Conservation (phyloP, 768 basidiomycete genomes). For the Pisolithus microcarpus region DNA sequence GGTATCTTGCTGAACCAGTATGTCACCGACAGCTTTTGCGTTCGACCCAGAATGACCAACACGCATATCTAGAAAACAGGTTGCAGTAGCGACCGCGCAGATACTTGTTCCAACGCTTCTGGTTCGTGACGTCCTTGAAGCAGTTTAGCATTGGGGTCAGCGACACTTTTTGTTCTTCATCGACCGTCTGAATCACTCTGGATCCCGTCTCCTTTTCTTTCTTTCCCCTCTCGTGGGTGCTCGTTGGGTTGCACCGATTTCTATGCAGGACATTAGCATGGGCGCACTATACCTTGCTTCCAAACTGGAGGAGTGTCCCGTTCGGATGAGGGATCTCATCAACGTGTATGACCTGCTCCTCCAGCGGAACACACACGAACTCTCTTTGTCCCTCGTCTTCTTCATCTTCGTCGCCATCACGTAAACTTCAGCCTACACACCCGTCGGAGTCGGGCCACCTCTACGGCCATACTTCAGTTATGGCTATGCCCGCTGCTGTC, state of each 20-base stretch:
- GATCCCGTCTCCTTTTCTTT: conserved; percentile 7
- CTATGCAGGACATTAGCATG: conserved; percentile 73
- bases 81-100: conserved; percentile 93
- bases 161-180: background rate
- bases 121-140: conserved; percentile 91
- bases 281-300: conserved; percentile 84
- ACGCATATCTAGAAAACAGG: conserved; percentile 65
- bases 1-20: conserved; percentile 88
- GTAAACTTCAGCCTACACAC: background rate
- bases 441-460: background rate
- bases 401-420: background rate
- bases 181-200: background rate
- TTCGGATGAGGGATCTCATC: conserved; percentile 89
- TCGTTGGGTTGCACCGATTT: conserved; percentile 6
- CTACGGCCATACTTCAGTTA: background rate
- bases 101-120: conserved; percentile 96
- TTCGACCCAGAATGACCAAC: background rate
- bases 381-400: conserved; percentile 15
- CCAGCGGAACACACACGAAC: conserved; percentile 59
- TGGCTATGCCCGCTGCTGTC: background rate
- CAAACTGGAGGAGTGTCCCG: conserved; percentile 86
- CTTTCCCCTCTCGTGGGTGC: conserved; percentile 1
- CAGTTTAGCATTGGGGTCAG: conserved; percentile 90
- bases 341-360: conserved; percentile 88
- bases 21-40: conserved; percentile 19